Conservation (phyloP, 2,329 filamentous ascomycete genomes). For the Scleromitrula shiraiana region DNA sequence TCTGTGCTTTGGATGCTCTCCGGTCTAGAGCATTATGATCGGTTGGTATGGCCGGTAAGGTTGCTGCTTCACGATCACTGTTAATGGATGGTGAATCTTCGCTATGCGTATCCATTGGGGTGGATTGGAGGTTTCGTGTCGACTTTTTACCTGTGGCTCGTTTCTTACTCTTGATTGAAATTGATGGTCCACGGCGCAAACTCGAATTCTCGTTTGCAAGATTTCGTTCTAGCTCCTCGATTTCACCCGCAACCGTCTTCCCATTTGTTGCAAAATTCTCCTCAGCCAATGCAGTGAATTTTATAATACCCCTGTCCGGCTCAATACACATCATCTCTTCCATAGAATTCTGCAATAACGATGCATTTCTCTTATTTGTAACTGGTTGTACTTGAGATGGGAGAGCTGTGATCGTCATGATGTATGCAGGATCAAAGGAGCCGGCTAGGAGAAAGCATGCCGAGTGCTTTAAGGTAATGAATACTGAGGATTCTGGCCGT, state of each 20-base stretch:
- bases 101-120: slow-evolving; percentile 20
- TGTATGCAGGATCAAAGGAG: slow-evolving; percentile 71
- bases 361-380: slow-evolving; percentile 74
- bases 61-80: slow-evolving; percentile 15
- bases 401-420: slow-evolving; percentile 65
- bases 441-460: slow-evolving; percentile 67
- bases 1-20: slow-evolving; percentile 24
- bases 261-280: slow-evolving; percentile 66
- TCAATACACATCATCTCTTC: slow-evolving; percentile 59
- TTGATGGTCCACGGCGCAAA: slow-evolving; percentile 16
- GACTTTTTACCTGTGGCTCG: slow-evolving; percentile 33
- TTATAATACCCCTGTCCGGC: slow-evolving; percentile 60
- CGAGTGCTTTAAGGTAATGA: slow-evolving; percentile 69
- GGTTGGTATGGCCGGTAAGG: slow-evolving; percentile 21
- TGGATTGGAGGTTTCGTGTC: slow-evolving; percentile 18
- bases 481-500: slow-evolving; percentile 63
- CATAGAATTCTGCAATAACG: slow-evolving; percentile 69
- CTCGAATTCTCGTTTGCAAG: slow-evolving; percentile 8
- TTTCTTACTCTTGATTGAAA: slow-evolving; percentile 24
- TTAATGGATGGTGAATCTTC: slow-evolving; percentile 17
- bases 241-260: slow-evolving; percentile 59
- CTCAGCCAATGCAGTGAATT: slow-evolving; percentile 62
- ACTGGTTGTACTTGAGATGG: slow-evolving; percentile 60
- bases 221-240: slow-evolving; percentile 41
- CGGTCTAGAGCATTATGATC: slow-evolving; percentile 17